phyloP scores from a whole-genome alignment of 2,329 filamentous ascomycete species.

The Colletotrichum scovillei region DNA sequence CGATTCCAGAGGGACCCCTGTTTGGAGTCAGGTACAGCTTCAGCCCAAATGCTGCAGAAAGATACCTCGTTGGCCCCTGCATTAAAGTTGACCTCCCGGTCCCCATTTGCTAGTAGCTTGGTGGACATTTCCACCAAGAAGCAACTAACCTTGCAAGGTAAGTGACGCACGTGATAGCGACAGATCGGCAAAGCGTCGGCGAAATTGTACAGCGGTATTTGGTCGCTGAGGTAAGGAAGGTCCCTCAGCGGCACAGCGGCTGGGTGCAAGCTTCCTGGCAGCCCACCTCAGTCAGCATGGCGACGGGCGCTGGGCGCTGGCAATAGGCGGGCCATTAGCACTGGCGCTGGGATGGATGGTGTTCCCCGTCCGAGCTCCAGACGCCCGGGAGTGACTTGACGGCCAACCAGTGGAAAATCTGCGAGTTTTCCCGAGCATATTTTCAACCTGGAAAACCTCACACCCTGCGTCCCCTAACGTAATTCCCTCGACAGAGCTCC shows the following conservation, averaged over 20 bases:
- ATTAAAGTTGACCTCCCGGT: constrained; percentile 14
- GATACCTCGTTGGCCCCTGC: constrained; percentile 20
- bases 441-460: constrained; percentile 50
- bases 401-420: constrained; percentile 50
- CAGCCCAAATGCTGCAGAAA: constrained; percentile 1
- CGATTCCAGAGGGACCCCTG: constrained; percentile 28
- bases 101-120: background rate
- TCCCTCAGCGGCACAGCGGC: constrained; percentile 2
- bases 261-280: constrained; percentile 7
- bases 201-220: constrained; percentile 11
- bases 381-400: constrained; percentile 28
- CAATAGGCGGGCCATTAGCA: constrained; percentile 3
- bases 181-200: constrained; percentile 34
- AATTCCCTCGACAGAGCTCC: constrained; percentile 52
- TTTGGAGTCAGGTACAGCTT: constrained; percentile 16
- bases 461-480: constrained; percentile 47
- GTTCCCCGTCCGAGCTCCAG: constrained; percentile 46
- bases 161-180: constrained; percentile 32
- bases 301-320: background rate
- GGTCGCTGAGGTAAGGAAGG: background rate
- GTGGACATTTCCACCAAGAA: constrained; percentile 15
- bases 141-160: constrained; percentile 14
- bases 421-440: constrained; percentile 60
- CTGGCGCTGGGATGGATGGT: constrained; percentile 19
- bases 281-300: constrained; percentile 3